Evolutionary conservation across 495 filamentous ascomycete species (phyloP), one percentile per base, ranked within the genome.

Genomic region (Chlorociboria aeruginascens): DNA sequence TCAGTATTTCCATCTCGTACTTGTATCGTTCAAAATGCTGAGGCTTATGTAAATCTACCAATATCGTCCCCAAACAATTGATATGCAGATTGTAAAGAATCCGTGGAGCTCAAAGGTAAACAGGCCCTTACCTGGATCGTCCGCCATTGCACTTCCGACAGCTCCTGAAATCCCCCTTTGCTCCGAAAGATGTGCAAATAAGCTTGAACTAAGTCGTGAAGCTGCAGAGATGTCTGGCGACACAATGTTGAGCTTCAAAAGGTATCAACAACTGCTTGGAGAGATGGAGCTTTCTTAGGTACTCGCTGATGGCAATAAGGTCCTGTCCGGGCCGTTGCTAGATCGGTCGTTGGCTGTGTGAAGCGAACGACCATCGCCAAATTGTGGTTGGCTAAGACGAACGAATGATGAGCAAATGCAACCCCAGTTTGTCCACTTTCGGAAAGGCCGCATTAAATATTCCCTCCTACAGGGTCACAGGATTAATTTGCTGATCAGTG

Each of bases 81-180:
- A 35, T 29, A 6, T 43, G 28, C 30, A 3, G 39, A 43, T 25
- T 16, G 0, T 16, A 7, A 10, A 20, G 30, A 13, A 16, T 38
- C 13, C 40, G 9, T 12, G 25, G 42, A 32, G 32, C 14, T 42
- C 29, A 8, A 46, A 43, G 36, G 42, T 45, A 49, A 49, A 55
- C 16, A 50, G 53, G 52, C 56, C 51, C 55, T 59, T 51, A 59
- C 56, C 54, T 59, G 56, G 56, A 36, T 59, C 56, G 50, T 59
- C 52, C 12, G 56, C 56, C 56, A 59, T 59, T 45, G 52, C 52
- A 52, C 43, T 48, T 51, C 50, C 48, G 37, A 31, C 16, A 28
- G 17, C 17, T 49, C 31, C 38, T 32, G 40, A 14, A 30, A 32
- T 46, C 4, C 20, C 20, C 20, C 20, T 25, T 25, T 25, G 20